A percentile compares a stretch with the other conserved stretches of the same genome.
Conservation (phyloP, 75 land plant species). For the Cryptomeria japonica region DNA sequence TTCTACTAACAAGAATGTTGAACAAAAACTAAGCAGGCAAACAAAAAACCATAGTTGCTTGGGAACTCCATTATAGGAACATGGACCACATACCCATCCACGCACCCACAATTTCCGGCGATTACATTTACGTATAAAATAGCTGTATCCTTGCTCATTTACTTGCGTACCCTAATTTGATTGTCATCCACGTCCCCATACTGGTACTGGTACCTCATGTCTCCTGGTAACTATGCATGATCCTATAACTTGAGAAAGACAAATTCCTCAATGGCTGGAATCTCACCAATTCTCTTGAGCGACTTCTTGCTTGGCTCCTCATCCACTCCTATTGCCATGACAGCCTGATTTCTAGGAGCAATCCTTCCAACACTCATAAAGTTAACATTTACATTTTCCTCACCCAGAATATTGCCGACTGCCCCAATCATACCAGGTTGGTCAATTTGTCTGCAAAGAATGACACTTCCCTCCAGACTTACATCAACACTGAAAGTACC, state of each 20-base stretch:
- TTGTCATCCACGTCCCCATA: too few species aligned
- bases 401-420: slow-evolving; percentile 64
- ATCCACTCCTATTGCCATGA: slow-evolving; percentile 82
- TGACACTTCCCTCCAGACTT: slow-evolving; percentile 66
- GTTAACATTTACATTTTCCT: slow-evolving; percentile 60
- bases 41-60: slow-evolving; percentile 20
- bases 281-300: slow-evolving; percentile 56
- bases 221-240: too few species aligned
- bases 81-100: too few species aligned
- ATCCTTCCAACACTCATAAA: slow-evolving; percentile 79
- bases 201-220: too few species aligned
- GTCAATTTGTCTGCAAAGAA: slow-evolving; percentile 73
- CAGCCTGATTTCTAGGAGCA: slow-evolving; percentile 51
- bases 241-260: slow-evolving; percentile 57
- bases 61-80: too few species aligned
- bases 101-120: too few species aligned
- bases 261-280: slow-evolving; percentile 65
- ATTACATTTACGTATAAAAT: too few species aligned
- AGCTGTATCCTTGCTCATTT: too few species aligned
- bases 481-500: slow-evolving; percentile 70
- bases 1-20: not conserved
- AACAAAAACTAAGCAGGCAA: not conserved
- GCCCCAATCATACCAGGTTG: slow-evolving; percentile 79
- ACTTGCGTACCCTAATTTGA: too few species aligned
- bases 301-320: slow-evolving; percentile 54